Percentiles rank a stretch among this genome's conserved stretches.
phyloP scores from a whole-genome alignment of 305 asterid genomes.

The Fraxinus paxiana region DNA sequence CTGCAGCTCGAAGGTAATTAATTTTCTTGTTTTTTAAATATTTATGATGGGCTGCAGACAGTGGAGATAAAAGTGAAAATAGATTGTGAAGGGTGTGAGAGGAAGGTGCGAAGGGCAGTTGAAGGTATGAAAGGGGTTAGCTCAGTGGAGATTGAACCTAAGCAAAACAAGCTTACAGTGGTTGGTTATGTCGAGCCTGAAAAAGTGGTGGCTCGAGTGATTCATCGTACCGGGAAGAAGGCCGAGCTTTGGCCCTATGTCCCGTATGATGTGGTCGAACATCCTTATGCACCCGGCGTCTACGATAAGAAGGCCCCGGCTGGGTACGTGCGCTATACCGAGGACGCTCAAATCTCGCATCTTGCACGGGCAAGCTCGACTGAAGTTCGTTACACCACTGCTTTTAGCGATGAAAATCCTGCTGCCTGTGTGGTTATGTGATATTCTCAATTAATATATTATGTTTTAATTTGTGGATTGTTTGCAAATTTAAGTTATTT shows the following conservation, averaged over 20 bases:
- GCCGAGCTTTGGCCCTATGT: slow-evolving; percentile 91
- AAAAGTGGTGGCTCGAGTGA: slow-evolving; percentile 71
- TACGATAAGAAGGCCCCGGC: slow-evolving; percentile 86
- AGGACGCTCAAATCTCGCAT: slow-evolving; percentile 50
- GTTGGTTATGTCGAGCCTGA: slow-evolving; percentile 74
- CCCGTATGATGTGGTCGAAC: slow-evolving; percentile 76
- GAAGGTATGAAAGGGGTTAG: slow-evolving; percentile 90
- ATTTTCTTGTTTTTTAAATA: not conserved
- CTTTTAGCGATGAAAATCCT: slow-evolving; percentile 85
- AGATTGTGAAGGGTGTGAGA: slow-evolving; percentile 91
- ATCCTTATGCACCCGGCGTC: slow-evolving; percentile 75
- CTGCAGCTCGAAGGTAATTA: not conserved
- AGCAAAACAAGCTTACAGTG: slow-evolving; percentile 81
- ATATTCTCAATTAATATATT: not conserved
- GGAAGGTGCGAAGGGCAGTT: slow-evolving; percentile 68
- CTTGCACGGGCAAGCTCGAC: slow-evolving; percentile 83
- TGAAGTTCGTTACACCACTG: slow-evolving; percentile 87
- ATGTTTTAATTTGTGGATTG: not conserved
- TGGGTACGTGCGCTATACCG: slow-evolving; percentile 60
- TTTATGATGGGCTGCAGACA: slow-evolving; percentile 37
- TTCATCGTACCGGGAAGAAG: slow-evolving; percentile 80
- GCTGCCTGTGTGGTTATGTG: slow-evolving; percentile 74
- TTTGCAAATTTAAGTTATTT: not conserved
- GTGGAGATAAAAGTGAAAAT: slow-evolving; percentile 88
- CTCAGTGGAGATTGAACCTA: slow-evolving; percentile 61